Percentiles rank a stretch among this genome's conserved stretches.
phyloP scores from a whole-genome alignment of 352 stramenopile genomes.

The Phytophthora pluvialis region DNA sequence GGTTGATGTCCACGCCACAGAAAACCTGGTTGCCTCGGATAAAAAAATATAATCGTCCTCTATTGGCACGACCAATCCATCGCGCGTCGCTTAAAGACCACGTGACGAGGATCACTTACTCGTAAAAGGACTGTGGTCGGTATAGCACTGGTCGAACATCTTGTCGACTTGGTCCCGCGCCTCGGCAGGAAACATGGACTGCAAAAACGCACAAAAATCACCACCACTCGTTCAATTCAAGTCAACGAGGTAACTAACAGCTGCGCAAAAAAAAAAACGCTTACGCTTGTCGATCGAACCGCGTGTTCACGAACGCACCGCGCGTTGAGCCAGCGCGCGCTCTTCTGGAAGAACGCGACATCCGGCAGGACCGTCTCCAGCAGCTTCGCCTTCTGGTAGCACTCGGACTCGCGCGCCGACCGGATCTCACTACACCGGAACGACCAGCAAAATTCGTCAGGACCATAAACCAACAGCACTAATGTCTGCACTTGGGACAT shows the following conservation, averaged over 20 bases:
- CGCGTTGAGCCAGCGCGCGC: conserved; percentile 60
- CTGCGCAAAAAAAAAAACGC: conserved; percentile 4
- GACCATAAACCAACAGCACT: background rate
- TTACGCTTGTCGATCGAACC: conserved; percentile 73
- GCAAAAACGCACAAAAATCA: conserved; percentile 3
- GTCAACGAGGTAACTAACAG: background rate
- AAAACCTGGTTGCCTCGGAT: background rate
- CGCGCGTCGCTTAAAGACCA: conserved; percentile 16
- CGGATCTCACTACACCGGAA: conserved; percentile 67
- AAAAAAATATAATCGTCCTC: conserved; percentile 22
- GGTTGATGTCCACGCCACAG: no score
- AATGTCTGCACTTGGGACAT: background rate
- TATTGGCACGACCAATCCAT: conserved; percentile 30
- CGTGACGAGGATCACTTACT: conserved; percentile 22
- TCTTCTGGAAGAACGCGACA: conserved; percentile 71
- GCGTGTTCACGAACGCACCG: conserved; percentile 81
- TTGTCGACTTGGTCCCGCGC: conserved; percentile 71
- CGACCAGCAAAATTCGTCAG: background rate
- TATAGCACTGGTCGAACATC: conserved; percentile 83
- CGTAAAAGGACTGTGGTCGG: conserved; percentile 70
- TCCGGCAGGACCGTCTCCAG: conserved; percentile 62
- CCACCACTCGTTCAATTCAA: background rate
- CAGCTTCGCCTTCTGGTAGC: conserved; percentile 78
- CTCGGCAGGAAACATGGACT: conserved; percentile 85
- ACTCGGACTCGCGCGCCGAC: conserved; percentile 83